Base-by-base conservation (phyloP, 2,329 filamentous ascomycete genomes). In the Pestalotiopsis sp. region DNA sequence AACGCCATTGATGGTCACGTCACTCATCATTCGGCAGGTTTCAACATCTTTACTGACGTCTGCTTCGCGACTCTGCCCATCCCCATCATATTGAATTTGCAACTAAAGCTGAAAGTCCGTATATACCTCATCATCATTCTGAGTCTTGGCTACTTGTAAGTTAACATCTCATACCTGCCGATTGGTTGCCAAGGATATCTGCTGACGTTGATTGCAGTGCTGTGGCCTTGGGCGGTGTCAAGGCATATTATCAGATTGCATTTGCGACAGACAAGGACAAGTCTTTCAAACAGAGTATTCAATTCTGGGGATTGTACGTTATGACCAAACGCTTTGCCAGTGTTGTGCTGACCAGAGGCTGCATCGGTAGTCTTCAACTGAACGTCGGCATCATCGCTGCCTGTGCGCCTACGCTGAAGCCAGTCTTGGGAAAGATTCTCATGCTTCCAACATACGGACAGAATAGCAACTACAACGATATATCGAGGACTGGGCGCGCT, bases 41-140 rank as follows among this genome's bases (percentile, higher is more conserved):
- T 82, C 74, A 82, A 83, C 67, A 82, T 84, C 52, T 76, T 79
- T 9, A 83, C 82, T n/a, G 82, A 84, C 66, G 75, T 83, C 7
- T 74, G 79, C n/a, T 82, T 84, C 45, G 82, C 81, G 0, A 77
- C 80, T 1, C 73, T 84, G 20, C 82, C 82, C 0, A 75, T 83
- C 1, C 79, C 80, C 2, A 77, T 84, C 67, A 81, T 84, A 63
- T 81, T 80, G 78, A 72, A 74, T 6, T 72, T 83, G n/a, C 79
- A 83, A 67, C 77, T 82, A 74, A 80, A 80, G 71, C 72, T 73
- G n/a, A 76, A 77, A 14, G 78, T 77, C 1, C 77, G 79, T 23
- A 25, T 83, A 0, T 82, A 83, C 25, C 72, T 85, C 12, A 78
- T 83, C 25, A 75, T 71, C 1, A 80, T 85, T 66, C 73, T 84